Evolutionary conservation across 441 rosid species (phyloP), one percentile per base, ranked within the genome.

Genomic region (Eruca vesicaria): DNA sequence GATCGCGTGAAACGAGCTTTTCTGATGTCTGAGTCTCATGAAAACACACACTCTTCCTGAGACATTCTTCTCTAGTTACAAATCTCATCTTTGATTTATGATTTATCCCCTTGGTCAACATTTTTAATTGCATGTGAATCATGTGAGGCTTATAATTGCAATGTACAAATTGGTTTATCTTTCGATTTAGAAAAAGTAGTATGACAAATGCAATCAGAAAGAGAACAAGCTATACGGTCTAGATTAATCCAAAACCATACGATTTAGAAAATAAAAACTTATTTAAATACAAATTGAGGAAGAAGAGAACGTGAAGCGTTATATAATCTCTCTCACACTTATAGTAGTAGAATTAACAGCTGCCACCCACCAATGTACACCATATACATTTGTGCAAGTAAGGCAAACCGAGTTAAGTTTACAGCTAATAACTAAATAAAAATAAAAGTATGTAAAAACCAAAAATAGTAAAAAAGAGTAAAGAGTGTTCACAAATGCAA

Each of bases 1-100:
- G 48, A 62, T 10, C 10, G 64, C 69, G 69, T 75, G 74, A 38
- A 74, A 67, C 45, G 67, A 66, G 78, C 11, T 59, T 7, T 31
- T 66, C 19, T 16, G 41, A 12, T 48, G 60, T 74, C 66, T 45
- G 78, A 45, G 61, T 15, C 53, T 48, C 68, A 45, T 74, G 19
- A 63, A 75, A 69, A 71, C 68, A 72, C 80, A 64, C 65, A 63
- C 72, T 64, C 45, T 65, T 57, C 58, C 76, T 64, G 67, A 64
- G 68, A 65, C 43, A 77, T 77, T 77, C 71, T 65, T 57, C 66
- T 21, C 18, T 63, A 28, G 53, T 53, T 62, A 14, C 53, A 3
- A 48, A 62, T 53, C n/a, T 36, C 55, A 9, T 52, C 31, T 61
- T 5, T 53, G 29, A 14, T 52, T 21, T 61, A 5, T 53, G 29